phyloP scores from a whole-genome alignment of 1,284 basidiomycete species.

The Peniophora sp. region DNA sequence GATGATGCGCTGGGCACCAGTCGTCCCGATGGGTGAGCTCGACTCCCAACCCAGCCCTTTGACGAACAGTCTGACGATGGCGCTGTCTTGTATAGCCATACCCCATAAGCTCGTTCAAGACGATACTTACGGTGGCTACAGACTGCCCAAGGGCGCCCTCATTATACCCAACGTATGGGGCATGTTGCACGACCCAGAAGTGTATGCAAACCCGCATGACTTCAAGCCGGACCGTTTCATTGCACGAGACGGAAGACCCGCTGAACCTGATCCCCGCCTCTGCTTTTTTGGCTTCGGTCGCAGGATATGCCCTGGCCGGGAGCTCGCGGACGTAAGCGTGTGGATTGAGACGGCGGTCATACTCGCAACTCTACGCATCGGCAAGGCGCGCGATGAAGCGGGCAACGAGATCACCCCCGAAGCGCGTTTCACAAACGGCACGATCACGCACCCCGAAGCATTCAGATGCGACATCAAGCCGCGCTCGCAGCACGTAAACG shows the following conservation, averaged over 20 bases:
- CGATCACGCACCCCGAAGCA: constrained; percentile 7
- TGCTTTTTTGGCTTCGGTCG: not conserved
- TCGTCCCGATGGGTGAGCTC: not conserved
- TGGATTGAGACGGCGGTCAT: constrained; percentile 10
- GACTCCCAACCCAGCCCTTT: not conserved
- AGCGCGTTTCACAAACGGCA: constrained; percentile 1
- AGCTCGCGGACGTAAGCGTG: constrained; percentile 1
- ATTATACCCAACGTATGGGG: constrained; percentile 1
- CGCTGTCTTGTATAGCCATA: not conserved
- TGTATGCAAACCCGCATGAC: constrained; percentile 1
- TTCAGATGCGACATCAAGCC: constrained; percentile 12
- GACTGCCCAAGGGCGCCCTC: not conserved
- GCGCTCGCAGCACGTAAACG: constrained; percentile 5
- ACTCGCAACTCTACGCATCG: constrained; percentile 8
- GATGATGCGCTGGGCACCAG: not conserved
- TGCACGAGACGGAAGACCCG: not conserved
- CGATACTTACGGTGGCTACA: constrained; percentile 3
- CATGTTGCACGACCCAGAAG: constrained; percentile 3
- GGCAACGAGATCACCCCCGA: constrained; percentile 9
- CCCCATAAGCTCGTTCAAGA: not conserved
- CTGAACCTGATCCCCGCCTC: not conserved
- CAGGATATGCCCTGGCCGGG: constrained; percentile 1
- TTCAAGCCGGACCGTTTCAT: constrained; percentile 5
- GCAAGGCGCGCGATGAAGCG: constrained; percentile 4
- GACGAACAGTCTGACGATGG: no score